These are phyloP conservation scores for Vitis amurensis DNA, from an alignment of 164 flowering plant species.

Conservation along the genomic window DNA sequence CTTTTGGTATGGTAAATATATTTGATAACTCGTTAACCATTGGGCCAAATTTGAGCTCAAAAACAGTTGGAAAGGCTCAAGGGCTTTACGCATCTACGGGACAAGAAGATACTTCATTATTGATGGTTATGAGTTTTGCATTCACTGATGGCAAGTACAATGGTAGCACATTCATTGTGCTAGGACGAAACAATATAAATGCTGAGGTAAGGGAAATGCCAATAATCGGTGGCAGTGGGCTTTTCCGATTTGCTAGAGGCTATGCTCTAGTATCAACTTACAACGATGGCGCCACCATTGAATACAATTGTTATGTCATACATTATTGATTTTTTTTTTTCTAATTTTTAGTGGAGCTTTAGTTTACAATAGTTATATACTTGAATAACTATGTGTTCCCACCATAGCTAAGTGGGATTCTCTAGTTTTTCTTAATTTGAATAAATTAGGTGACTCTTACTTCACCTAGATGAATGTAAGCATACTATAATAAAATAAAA, in stretches of 20 bases:
- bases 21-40: slow-evolving; percentile 34
- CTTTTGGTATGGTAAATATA: slow-evolving; percentile 23
- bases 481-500: too few species aligned
- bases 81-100: slow-evolving; percentile 33
- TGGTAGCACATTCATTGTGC: slow-evolving; percentile 29
- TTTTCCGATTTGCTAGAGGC: slow-evolving; percentile 17
- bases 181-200: slow-evolving; percentile 28
- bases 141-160: slow-evolving; percentile 34
- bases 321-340: not conserved
- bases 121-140: slow-evolving; percentile 39
- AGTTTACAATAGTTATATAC: too few species aligned
- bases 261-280: not conserved
- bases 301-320: slow-evolving; percentile 16
- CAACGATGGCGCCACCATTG: not conserved
- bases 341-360: too few species aligned
- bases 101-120: slow-evolving; percentile 15
- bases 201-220: slow-evolving; percentile 36
- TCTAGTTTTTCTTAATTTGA: too few species aligned
- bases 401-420: too few species aligned
- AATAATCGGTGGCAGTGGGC: slow-evolving; percentile 40
- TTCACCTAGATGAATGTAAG: too few species aligned
- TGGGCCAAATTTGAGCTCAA: slow-evolving; percentile 27
- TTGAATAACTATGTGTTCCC: not conserved
- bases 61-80: slow-evolving; percentile 31
- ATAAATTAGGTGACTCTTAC: too few species aligned